phyloP scores from a whole-genome alignment of 108 stramenopile species.

The Parmales sp. region DNA sequence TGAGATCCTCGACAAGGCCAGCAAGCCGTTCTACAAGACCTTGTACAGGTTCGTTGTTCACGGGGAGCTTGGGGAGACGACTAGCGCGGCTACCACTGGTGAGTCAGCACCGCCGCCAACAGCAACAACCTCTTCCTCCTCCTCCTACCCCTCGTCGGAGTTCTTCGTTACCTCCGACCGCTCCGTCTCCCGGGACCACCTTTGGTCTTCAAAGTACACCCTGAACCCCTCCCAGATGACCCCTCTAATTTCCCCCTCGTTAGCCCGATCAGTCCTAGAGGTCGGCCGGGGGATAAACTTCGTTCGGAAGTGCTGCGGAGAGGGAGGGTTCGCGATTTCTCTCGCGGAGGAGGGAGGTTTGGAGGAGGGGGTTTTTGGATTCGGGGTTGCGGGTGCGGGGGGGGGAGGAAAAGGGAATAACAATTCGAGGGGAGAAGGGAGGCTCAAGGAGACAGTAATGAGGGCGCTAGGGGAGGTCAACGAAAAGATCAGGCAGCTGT shows the following conservation, averaged over 20 bases:
- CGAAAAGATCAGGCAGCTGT: constrained; percentile 53
- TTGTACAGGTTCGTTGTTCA: constrained; percentile 29
- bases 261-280: constrained; percentile 61
- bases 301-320: constrained; percentile 55
- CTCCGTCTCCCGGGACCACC: constrained; percentile 21
- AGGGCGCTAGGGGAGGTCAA: constrained; percentile 47
- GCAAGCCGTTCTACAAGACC: constrained; percentile 19
- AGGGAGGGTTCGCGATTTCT: constrained; percentile 12
- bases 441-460: constrained; percentile 40
- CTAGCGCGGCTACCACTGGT: background rate
- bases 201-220: constrained; percentile 74
- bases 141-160: constrained; percentile 68
- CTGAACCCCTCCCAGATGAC: constrained; percentile 53
- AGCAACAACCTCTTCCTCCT: background rate
- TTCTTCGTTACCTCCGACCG: constrained; percentile 51
- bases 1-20: constrained; percentile 38
- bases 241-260: constrained; percentile 48
- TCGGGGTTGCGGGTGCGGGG: background rate
- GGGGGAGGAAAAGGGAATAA: background rate
- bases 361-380: background rate
- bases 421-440: background rate
- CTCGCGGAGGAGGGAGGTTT: background rate
- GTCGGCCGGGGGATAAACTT: constrained; percentile 94
- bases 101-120: background rate
- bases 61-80: constrained; percentile 35